Base-by-base conservation (phyloP, 2,329 filamentous ascomycete species). In the Neofusicoccum kwambonambiense region DNA sequence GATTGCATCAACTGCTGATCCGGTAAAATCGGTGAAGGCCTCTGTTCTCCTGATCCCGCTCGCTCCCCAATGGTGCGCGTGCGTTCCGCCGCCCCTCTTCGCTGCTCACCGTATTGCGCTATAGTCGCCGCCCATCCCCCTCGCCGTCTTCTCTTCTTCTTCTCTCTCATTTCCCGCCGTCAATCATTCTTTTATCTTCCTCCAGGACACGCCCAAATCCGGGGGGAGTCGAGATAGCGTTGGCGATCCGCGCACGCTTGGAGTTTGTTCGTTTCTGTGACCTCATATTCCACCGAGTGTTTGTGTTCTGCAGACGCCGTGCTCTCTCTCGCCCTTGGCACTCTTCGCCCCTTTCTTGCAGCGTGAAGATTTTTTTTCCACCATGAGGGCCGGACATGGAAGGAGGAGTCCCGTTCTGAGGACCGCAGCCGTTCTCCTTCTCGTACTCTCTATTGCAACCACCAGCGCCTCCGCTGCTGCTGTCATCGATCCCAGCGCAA, bases 1-100 rank as follows among this genome's bases (percentile, higher is more conserved):
- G 56, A 47, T 60, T 60, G 47, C 56, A 60, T 60, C 56, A 60
- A 37, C 31, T 37, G 56, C 12, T 60, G 56, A 60, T 60, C 35
- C 50, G 52, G 37, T 60, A 19, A 60, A 47, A 34, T 45, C 56
- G 56, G 56, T 47, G 56, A 60, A 47, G 27, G 41, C 27, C 12
- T 19, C 11, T 19, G 41, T 60, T 60, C 56, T 60, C 56, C 56
- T 60, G 56, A 60, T 60, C 3, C 56, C 27, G 56, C 56, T 35
- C 41, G 39, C 37, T 19, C 4, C 9, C 52, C 31, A 17, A 47
- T 22, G 56, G 31, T 19, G 27, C 27, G 56, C 27, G 41, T 60
- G 56, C 56, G 56, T 37, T 31, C 56, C 35, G n/a, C 44, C 17
- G 39, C 27, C 54, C 27, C 41, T 58, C 54, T 35, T 57, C 22